phyloP scores from a whole-genome alignment of 2,329 filamentous ascomycete genomes.

The Sporothrix globosa region DNA sequence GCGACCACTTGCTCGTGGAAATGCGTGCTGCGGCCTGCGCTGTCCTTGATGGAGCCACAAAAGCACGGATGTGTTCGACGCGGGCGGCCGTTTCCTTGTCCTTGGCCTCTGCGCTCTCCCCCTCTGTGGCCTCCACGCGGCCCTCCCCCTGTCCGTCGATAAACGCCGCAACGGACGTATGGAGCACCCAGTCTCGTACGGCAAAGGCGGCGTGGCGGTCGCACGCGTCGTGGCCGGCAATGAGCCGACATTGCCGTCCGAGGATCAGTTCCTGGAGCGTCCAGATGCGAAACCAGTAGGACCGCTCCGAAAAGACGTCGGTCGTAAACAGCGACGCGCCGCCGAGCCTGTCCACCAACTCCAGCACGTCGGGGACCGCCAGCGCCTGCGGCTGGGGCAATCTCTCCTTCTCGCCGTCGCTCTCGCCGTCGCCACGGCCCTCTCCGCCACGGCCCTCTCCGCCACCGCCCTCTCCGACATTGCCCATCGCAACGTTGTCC shows the following conservation, averaged over 20 bases:
- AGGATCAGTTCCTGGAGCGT: not conserved
- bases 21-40: no score
- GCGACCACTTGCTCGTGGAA: no score
- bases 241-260: not conserved
- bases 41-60: no score
- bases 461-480: not conserved
- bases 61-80: no score
- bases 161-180: no score
- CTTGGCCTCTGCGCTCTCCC: no score
- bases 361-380: not conserved
- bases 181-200: not conserved
- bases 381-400: not conserved
- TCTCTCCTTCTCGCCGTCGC: no score
- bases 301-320: not conserved
- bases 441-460: no score
- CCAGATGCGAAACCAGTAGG: not conserved
- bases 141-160: no score
- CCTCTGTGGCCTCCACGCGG: no score
- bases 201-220: not conserved
- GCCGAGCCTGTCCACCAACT: not conserved
- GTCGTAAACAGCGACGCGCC: not conserved
- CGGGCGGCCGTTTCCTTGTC: no score
- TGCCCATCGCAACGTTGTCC: not conserved
- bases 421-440: no score
- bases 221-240: not conserved